phyloP scores from a whole-genome alignment of 2,329 filamentous ascomycete genomes.

The Pseudophaeomoniella oleicola region DNA sequence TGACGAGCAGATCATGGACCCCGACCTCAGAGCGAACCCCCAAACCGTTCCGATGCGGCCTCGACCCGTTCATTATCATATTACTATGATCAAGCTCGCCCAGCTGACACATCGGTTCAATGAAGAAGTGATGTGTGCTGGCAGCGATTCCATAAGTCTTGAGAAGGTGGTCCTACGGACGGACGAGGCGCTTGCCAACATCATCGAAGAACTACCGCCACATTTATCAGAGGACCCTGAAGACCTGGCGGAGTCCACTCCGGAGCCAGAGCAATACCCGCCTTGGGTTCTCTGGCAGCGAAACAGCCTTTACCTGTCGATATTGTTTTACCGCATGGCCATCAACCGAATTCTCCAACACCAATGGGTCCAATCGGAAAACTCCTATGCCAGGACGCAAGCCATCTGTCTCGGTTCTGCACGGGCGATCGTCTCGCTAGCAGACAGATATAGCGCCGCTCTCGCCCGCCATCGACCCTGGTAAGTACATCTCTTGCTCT shows the following conservation, averaged over 20 bases:
- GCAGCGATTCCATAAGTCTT: background rate
- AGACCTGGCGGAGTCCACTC: background rate
- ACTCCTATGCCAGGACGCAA: background rate
- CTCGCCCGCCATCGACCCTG: background rate
- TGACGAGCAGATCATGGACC: background rate
- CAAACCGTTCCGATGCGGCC: background rate
- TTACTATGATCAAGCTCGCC: background rate
- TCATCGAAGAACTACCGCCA: background rate
- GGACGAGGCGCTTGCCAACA: background rate
- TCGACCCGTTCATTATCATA: background rate
- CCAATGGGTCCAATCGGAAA: background rate
- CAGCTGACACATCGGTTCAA: background rate
- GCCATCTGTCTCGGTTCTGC: background rate
- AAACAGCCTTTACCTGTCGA: background rate
- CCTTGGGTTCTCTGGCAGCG: background rate
- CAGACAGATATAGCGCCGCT: background rate
- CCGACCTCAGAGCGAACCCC: background rate
- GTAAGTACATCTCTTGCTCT: too few relatives aligned
- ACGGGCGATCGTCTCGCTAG: background rate
- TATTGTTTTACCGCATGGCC: background rate
- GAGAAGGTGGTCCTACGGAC: background rate
- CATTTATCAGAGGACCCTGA: background rate
- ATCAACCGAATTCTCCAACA: background rate
- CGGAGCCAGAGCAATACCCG: background rate
- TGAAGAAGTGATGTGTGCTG: too few relatives aligned